phyloP scores from a whole-genome alignment of 148 eudicot genomes.

The Oxyria digyna region DNA sequence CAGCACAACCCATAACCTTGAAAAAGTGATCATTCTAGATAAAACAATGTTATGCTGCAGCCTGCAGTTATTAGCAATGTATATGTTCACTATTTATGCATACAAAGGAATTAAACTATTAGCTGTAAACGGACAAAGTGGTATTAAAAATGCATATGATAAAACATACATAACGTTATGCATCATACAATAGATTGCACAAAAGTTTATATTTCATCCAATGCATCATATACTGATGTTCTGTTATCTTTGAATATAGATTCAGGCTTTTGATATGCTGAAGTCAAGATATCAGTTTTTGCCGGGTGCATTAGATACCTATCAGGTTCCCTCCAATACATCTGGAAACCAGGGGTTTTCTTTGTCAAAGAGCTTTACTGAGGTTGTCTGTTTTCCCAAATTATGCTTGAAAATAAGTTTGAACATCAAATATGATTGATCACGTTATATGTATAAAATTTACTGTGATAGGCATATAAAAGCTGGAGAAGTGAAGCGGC shows the following conservation, averaged over 20 bases:
- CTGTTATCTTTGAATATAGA: slow-evolving; percentile 35
- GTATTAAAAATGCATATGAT: no score
- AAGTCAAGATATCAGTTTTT: slow-evolving; percentile 80
- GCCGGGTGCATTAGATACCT: slow-evolving; percentile 83
- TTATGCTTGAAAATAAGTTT: neutral
- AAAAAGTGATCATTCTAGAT: slow-evolving; percentile 28
- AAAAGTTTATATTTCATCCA: neutral
- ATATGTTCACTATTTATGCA: no score
- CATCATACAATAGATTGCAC: no score
- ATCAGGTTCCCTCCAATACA: slow-evolving; percentile 59
- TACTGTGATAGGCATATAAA: slow-evolving; percentile 36
- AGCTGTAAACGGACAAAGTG: no score
- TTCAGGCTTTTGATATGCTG: slow-evolving; percentile 82
- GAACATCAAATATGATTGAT: slow-evolving; percentile 7
- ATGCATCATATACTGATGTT: slow-evolving; percentile 7
- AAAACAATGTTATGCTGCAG: neutral
- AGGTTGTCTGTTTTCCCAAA: slow-evolving; percentile 26
- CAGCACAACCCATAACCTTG: slow-evolving; percentile 44
- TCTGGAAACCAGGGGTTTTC: slow-evolving; percentile 49
- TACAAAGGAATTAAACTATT: no score
- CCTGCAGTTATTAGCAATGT: neutral
- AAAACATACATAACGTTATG: no score
- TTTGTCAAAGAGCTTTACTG: slow-evolving; percentile 48
- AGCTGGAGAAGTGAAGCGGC: slow-evolving; percentile 71
- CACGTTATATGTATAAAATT: neutral